Percentiles rank a stretch among this genome's conserved stretches.
Evolutionary conservation across 345 rosid genomes (phyloP).

Genomic region (Odontarrhena argentea): DNA sequence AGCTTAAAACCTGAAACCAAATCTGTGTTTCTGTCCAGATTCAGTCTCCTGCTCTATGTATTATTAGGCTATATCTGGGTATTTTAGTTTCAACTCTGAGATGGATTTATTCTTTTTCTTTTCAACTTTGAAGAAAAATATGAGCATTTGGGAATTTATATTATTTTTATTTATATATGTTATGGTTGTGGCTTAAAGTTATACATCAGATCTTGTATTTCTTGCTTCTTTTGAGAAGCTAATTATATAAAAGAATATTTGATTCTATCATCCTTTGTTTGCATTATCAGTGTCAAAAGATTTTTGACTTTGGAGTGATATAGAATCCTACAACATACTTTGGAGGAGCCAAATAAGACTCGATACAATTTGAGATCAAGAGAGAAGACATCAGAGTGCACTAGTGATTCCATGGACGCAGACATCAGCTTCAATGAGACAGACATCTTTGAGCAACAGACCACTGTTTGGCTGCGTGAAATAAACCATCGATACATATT

Average conservation of each 20-base stretch:
- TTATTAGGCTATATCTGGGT: slow-evolving; percentile 14
- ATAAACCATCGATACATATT: slow-evolving; percentile 38
- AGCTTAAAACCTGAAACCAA: slow-evolving; percentile 39
- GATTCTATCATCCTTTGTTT: neutral
- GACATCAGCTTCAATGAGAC: slow-evolving; percentile 44
- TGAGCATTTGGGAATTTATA: slow-evolving; percentile 13
- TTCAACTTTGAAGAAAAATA: slow-evolving; percentile 5
- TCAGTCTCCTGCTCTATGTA: slow-evolving; percentile 12
- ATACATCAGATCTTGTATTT: slow-evolving; percentile 31
- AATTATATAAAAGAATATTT: slow-evolving; percentile 13
- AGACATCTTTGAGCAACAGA: slow-evolving; percentile 36
- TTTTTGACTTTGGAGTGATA: neutral
- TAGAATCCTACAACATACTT: neutral
- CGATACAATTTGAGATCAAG: neutral
- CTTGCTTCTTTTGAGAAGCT: slow-evolving; percentile 22
- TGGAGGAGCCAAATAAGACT: slow-evolving; percentile 1
- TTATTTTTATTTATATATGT: slow-evolving; percentile 4
- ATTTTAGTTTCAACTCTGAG: slow-evolving; percentile 14
- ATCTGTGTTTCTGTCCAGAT: neutral
- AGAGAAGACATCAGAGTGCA: slow-evolving; percentile 22
- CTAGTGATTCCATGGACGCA: slow-evolving; percentile 36
- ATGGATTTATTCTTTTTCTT: slow-evolving; percentile 28
- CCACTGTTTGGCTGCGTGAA: slow-evolving; percentile 43
- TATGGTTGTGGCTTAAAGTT: slow-evolving; percentile 26
- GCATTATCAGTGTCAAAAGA: slow-evolving; percentile 17